Conservation (phyloP, 1,139 yeast species). For the Debaryomyces nepalensis region DNA sequence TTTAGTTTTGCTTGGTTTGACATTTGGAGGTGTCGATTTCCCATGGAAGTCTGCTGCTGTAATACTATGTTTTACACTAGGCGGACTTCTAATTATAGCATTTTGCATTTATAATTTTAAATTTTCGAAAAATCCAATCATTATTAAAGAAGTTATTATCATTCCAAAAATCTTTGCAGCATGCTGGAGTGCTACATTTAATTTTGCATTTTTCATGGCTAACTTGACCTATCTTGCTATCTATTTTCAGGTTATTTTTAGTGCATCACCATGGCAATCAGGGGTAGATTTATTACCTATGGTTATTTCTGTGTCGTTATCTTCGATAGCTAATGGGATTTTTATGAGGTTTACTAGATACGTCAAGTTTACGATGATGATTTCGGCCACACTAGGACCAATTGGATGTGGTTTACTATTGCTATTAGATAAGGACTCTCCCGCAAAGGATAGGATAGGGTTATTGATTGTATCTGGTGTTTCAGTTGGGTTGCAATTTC, state of each 20-base stretch:
- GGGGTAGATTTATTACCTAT: slow-evolving; percentile 62
- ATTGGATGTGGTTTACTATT: slow-evolving; percentile 59
- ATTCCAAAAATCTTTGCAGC: slow-evolving; percentile 45
- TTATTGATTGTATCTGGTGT: slow-evolving; percentile 57
- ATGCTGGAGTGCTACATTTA: slow-evolving; percentile 39
- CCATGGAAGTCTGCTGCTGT: slow-evolving; percentile 57
- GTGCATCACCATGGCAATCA: slow-evolving; percentile 56
- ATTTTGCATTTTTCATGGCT: slow-evolving; percentile 51
- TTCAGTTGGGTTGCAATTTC: slow-evolving; percentile 58
- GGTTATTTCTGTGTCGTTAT: slow-evolving; percentile 54
- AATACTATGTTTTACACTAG: slow-evolving; percentile 56
- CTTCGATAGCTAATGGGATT: slow-evolving; percentile 52
- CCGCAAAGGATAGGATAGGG: slow-evolving; percentile 51
- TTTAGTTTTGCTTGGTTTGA: slow-evolving; percentile 36
- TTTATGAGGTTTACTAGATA: slow-evolving; percentile 49
- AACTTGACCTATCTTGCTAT: slow-evolving; percentile 51
- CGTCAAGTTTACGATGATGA: slow-evolving; percentile 52
- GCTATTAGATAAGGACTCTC: slow-evolving; percentile 42
- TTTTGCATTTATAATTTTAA: slow-evolving; percentile 56
- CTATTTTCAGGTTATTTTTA: slow-evolving; percentile 58
- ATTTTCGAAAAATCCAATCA: slow-evolving; percentile 49
- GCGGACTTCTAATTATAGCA: slow-evolving; percentile 46
- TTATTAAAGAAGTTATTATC: slow-evolving; percentile 46
- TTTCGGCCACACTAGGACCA: slow-evolving; percentile 48
- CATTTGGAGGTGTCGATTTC: slow-evolving; percentile 41